phyloP scores from a whole-genome alignment of 768 basidiomycete genomes.

The Kwoniella bestiolae region DNA sequence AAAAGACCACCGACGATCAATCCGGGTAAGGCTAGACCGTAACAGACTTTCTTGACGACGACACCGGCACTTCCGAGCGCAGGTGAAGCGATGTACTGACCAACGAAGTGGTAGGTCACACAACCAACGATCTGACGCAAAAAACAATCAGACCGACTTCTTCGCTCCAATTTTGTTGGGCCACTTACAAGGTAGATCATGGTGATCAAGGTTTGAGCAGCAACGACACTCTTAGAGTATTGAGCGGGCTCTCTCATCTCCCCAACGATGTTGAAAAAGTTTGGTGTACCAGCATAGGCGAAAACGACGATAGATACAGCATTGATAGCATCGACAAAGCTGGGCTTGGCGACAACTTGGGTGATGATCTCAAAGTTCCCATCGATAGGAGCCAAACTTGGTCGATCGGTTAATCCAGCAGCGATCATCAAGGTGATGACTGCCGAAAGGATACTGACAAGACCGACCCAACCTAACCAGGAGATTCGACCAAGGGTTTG shows the following conservation, averaged over 20 bases:
- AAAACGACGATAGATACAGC: conserved; percentile 54
- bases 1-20: conserved; percentile 38
- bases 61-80: conserved; percentile 54
- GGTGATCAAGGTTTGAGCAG: conserved; percentile 47
- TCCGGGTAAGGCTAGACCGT: conserved; percentile 40
- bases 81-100: conserved; percentile 54
- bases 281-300: conserved; percentile 50
- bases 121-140: conserved; percentile 45
- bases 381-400: conserved; percentile 34
- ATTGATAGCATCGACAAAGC: conserved; percentile 53
- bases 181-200: conserved; percentile 37
- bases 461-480: conserved; percentile 51
- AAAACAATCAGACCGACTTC: too few species aligned
- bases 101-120: conserved; percentile 52
- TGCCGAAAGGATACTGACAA: conserved; percentile 39
- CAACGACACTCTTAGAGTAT: conserved; percentile 52
- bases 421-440: conserved; percentile 45
- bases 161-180: too few species aligned
- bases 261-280: conserved; percentile 46
- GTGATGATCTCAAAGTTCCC: conserved; percentile 24
- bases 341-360: conserved; percentile 22
- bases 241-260: conserved; percentile 57
- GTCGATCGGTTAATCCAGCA: conserved; percentile 40
- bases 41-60: conserved; percentile 50
- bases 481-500: conserved; percentile 54